A percentile compares a stretch with the other conserved stretches of the same genome.
phyloP scores from a whole-genome alignment of 306 rosid genomes.

The Prunus kanzakura region DNA sequence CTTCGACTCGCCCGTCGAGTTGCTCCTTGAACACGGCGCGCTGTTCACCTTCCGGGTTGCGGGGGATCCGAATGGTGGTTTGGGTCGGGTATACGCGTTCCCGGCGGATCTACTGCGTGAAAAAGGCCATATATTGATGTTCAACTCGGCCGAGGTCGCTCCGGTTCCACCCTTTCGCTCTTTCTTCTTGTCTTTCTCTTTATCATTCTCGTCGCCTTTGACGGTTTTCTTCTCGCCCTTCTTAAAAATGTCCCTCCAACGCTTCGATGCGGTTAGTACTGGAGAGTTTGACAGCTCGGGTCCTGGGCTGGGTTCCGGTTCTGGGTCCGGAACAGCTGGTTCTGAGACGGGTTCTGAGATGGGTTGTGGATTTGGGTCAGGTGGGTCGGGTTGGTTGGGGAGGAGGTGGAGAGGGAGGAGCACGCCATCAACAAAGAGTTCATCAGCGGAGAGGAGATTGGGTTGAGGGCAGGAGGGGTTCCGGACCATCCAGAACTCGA shows the following conservation, averaged over 20 bases:
- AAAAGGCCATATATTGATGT: constrained; percentile 94
- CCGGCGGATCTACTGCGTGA: constrained; percentile 96
- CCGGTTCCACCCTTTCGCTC: constrained; percentile 43
- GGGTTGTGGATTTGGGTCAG: not conserved
- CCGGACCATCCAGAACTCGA: constrained; percentile 94
- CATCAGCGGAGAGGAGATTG: constrained; percentile 80
- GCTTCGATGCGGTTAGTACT: constrained; percentile 54
- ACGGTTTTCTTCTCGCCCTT: constrained; percentile 53
- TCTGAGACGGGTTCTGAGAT: constrained; percentile 9
- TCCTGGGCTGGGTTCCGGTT: constrained; percentile 31
- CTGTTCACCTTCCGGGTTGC: constrained; percentile 69
- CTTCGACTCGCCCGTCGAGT: constrained; percentile 89
- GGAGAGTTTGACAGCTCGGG: constrained; percentile 37
- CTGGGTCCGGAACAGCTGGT: not conserved
- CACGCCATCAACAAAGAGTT: constrained; percentile 84
- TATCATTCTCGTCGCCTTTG: constrained; percentile 20
- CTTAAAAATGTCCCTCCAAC: constrained; percentile 83
- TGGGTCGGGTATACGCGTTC: constrained; percentile 60
- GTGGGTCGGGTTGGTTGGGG: constrained; percentile 18
- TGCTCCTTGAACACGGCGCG: constrained; percentile 96
- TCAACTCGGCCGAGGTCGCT: constrained; percentile 66
- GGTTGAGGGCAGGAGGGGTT: constrained; percentile 81
- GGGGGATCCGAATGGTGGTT: constrained; percentile 45
- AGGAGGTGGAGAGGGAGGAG: constrained; percentile 73
- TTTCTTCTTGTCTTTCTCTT: constrained; percentile 45